A percentile compares a stretch with the other conserved stretches of the same genome.
phyloP scores from a whole-genome alignment of 306 rosid genomes.

The Phaseolus lunatus region DNA sequence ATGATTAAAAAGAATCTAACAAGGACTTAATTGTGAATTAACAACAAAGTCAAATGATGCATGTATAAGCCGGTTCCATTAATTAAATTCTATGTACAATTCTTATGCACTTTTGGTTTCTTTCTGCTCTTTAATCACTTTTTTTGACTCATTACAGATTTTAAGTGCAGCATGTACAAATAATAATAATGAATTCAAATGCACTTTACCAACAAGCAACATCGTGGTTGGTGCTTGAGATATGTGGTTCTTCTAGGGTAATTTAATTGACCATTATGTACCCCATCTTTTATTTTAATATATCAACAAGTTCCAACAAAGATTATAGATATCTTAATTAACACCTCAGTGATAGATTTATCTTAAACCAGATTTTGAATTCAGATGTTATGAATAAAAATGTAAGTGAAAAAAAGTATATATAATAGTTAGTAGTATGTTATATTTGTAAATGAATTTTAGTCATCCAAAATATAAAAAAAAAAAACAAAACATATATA shows the following conservation, averaged over 20 bases:
- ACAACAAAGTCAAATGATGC: neutral
- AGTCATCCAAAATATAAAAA: no score
- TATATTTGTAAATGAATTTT: no score
- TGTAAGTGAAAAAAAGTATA: no score
- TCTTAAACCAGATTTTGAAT: no score
- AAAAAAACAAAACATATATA: no score
- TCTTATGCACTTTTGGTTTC: neutral
- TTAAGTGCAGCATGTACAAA: no score
- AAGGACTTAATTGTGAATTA: neutral
- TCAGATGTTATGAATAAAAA: no score
- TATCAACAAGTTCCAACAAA: neutral
- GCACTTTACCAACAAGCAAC: slow-evolving; percentile 2
- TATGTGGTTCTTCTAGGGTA: slow-evolving; percentile 4
- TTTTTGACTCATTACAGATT: neutral
- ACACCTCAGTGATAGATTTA: no score
- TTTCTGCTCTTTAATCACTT: neutral
- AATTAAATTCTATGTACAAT: neutral
- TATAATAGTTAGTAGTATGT: no score
- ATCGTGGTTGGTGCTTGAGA: slow-evolving; percentile 30
- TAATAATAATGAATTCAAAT: neutral
- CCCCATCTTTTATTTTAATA: neutral
- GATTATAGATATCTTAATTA: no score
- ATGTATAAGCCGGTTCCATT: neutral
- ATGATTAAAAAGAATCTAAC: neutral
- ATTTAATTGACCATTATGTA: slow-evolving; percentile 15